These are phyloP conservation scores for Candida ficus DNA, from an alignment of 805 yeast species.

Conservation along the genomic window DNA sequence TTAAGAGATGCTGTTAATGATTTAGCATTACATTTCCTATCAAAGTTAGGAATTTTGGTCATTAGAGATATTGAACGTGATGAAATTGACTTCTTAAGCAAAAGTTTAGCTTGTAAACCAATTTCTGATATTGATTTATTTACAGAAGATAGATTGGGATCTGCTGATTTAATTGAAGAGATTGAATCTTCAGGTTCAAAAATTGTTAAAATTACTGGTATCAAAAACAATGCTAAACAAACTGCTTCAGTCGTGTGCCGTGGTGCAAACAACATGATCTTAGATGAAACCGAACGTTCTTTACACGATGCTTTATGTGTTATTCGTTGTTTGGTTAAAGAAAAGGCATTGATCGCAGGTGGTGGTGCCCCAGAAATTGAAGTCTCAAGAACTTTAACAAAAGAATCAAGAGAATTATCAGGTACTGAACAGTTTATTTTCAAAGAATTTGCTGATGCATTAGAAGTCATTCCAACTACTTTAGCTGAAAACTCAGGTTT, in stretches of 20 bases:
- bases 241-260: conserved; percentile 90
- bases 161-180: conserved; percentile 91
- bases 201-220: conserved; percentile 83
- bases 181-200: conserved; percentile 41
- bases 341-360: conserved; percentile 94
- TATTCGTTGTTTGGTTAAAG: conserved; percentile 81
- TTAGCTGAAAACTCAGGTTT: conserved; percentile 96
- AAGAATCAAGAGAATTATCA: conserved; percentile 82
- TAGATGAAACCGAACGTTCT: conserved; percentile 97
- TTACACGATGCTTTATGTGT: conserved; percentile 93
- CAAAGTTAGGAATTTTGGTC: conserved; percentile 90
- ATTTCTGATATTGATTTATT: conserved; percentile 93
- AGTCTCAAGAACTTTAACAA: conserved; percentile 93
- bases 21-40: conserved; percentile 88
- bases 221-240: conserved; percentile 61
- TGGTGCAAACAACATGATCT: conserved; percentile 86
- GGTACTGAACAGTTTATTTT: conserved; percentile 71
- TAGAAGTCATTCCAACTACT: conserved; percentile 91
- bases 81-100: conserved; percentile 84
- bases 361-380: conserved; percentile 99
- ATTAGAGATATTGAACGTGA: conserved; percentile 97
- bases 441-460: conserved; percentile 71
- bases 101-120: conserved; percentile 88
- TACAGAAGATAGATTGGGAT: conserved; percentile 87
- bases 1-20: conserved; percentile 84